Percentiles rank a stretch among this genome's conserved stretches.
phyloP scores from a whole-genome alignment of 1,284 basidiomycete genomes.

The Moesziomyces parantarcticus region DNA sequence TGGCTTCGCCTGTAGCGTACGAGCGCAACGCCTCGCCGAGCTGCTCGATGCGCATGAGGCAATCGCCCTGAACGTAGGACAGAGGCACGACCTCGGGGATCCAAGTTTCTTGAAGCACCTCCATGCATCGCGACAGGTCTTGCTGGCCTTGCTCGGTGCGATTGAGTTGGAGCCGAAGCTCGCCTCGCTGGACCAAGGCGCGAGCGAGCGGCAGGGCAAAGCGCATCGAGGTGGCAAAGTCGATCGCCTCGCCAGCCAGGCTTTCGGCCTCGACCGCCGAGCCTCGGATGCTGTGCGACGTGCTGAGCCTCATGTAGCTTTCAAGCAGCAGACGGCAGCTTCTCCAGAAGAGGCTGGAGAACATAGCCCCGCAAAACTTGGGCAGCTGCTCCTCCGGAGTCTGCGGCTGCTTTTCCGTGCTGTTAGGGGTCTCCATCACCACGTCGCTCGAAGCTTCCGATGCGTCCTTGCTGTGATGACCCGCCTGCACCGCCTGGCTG shows the following conservation, averaged over 20 bases:
- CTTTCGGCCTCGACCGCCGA: constrained; percentile 58
- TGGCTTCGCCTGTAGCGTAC: constrained; percentile 43
- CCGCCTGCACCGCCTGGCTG: background rate
- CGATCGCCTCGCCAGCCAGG: constrained; percentile 55
- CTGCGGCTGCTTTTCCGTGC: constrained; percentile 1
- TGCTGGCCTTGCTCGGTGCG: constrained; percentile 35
- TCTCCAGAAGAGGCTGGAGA: constrained; percentile 40
- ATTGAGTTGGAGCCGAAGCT: constrained; percentile 44
- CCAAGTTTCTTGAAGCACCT: constrained; percentile 41
- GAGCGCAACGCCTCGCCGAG: constrained; percentile 42
- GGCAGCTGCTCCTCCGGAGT: constrained; percentile 20
- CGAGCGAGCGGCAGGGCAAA: constrained; percentile 41
- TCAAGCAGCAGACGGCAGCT: constrained; percentile 24
- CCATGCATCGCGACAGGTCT: constrained; percentile 46
- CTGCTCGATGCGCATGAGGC: constrained; percentile 37
- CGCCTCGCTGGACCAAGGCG: constrained; percentile 51
- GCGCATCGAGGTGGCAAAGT: constrained; percentile 41
- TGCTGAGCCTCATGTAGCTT: constrained; percentile 41
- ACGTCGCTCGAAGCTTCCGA: constrained; percentile 24
- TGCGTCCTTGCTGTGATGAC: background rate
- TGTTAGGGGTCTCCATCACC: constrained; percentile 10
- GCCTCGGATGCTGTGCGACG: constrained; percentile 55
- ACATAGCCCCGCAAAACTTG: constrained; percentile 25
- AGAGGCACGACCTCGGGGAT: constrained; percentile 46
- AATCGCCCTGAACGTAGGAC: constrained; percentile 51